These are phyloP conservation scores for Fistulifera solaris DNA, from an alignment of 108 stramenopile species.

Conservation along the genomic window DNA sequence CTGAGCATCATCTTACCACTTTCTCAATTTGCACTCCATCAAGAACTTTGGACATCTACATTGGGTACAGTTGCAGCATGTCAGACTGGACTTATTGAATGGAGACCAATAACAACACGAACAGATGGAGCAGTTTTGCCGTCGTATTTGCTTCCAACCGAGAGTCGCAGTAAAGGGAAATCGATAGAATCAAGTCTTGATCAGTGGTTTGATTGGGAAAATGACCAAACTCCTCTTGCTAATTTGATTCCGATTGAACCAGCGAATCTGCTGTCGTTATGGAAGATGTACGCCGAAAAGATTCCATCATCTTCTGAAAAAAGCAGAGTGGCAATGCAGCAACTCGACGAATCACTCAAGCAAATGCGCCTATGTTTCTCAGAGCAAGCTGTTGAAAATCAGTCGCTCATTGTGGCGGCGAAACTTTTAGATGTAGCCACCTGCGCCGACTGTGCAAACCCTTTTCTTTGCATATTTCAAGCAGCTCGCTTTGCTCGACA, in stretches of 20 bases:
- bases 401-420: slow-evolving; percentile 51
- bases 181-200: not conserved
- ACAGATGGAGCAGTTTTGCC: not conserved
- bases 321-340: slow-evolving; percentile 31
- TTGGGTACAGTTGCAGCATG: slow-evolving; percentile 33
- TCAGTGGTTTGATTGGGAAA: slow-evolving; percentile 4
- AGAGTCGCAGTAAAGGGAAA: not conserved
- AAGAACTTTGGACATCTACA: slow-evolving; percentile 49
- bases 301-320: too few species aligned
- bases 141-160: slow-evolving; percentile 4
- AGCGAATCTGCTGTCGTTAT: slow-evolving; percentile 21
- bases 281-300: slow-evolving; percentile 11
- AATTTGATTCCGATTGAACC: slow-evolving; percentile 23
- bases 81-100: slow-evolving; percentile 5
- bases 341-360: slow-evolving; percentile 24
- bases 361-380: slow-evolving; percentile 60
- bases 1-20: slow-evolving; percentile 67
- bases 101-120: not conserved
- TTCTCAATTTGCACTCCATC: slow-evolving; percentile 48
- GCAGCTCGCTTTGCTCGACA: slow-evolving; percentile 74
- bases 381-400: slow-evolving; percentile 41
- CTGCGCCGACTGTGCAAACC: slow-evolving; percentile 43
- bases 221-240: slow-evolving; percentile 4
- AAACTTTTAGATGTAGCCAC: slow-evolving; percentile 53
- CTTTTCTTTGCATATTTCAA: slow-evolving; percentile 69